Evolutionary conservation across 768 basidiomycete genomes (phyloP).

Genomic region (Chalciporus sphaerocephalus): DNA sequence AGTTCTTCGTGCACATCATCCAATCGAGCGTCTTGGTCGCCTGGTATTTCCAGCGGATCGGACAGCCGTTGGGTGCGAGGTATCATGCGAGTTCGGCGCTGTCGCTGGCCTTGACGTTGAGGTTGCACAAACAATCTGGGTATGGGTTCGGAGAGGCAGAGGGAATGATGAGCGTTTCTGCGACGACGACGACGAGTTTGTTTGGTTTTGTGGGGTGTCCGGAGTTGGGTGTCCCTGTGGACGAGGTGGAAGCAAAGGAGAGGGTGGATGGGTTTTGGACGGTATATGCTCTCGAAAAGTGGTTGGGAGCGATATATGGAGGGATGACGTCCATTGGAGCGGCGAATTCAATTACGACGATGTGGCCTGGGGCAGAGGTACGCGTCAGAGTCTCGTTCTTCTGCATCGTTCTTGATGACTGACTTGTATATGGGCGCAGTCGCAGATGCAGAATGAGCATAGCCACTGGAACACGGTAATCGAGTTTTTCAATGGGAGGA

Average conservation of each 20-base stretch:
- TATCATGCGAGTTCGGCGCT: conserved; percentile 48
- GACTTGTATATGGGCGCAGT: no score
- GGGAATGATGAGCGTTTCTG: not conserved
- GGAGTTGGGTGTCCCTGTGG: conserved; percentile 29
- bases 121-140: conserved; percentile 38
- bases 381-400: not conserved
- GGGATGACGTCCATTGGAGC: conserved; percentile 28
- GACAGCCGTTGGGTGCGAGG: conserved; percentile 57
- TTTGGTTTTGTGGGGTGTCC: conserved; percentile 10
- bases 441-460: no score
- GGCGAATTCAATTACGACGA: conserved; percentile 33
- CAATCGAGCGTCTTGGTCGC: conserved; percentile 64
- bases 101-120: conserved; percentile 42
- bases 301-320: conserved; percentile 27
- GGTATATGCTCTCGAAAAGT: conserved; percentile 33
- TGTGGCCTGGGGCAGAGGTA: conserved; percentile 35
- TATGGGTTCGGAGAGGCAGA: not conserved
- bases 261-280: conserved; percentile 39
- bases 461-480: conserved; percentile 10
- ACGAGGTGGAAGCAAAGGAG: conserved; percentile 35
- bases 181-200: not conserved
- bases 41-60: conserved; percentile 60
- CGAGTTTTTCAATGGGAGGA: conserved; percentile 16
- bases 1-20: conserved; percentile 46
- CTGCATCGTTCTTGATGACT: not conserved